These are phyloP conservation scores for Lumnitzera littorea DNA, from an alignment of 345 rosid genomes.

Conservation along the genomic window DNA sequence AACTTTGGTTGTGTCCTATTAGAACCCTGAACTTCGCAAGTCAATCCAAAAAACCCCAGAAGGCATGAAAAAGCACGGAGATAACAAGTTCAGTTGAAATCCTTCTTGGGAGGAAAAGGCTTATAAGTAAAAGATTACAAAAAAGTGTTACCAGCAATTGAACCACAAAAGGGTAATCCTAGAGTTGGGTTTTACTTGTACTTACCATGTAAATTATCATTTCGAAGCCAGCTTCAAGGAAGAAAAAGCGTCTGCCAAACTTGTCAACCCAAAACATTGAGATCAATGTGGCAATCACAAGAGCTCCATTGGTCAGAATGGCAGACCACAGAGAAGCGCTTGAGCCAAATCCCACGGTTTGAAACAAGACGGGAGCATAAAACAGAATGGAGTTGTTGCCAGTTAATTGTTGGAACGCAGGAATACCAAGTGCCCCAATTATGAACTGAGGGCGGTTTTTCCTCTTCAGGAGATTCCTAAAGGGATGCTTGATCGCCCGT, in stretches of 20 bases:
- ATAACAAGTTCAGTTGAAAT: too few species aligned
- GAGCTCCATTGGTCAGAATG: slow-evolving; percentile 46
- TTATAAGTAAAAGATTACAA: too few species aligned
- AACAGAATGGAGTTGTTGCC: slow-evolving; percentile 83
- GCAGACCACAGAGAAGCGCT: slow-evolving; percentile 59
- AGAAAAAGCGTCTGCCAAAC: slow-evolving; percentile 70
- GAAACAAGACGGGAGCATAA: slow-evolving; percentile 82
- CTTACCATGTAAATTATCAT: slow-evolving; percentile 73
- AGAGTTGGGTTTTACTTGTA: neutral
- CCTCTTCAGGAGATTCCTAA: slow-evolving; percentile 48
- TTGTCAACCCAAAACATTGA: slow-evolving; percentile 68
- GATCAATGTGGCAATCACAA: slow-evolving; percentile 46
- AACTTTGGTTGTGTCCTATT: neutral
- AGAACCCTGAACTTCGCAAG: too few species aligned
- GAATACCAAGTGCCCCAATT: slow-evolving; percentile 66
- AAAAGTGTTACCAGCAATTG: too few species aligned
- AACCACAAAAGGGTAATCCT: too few species aligned
- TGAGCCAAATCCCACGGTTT: slow-evolving; percentile 74
- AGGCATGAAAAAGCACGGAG: too few species aligned
- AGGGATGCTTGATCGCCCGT: slow-evolving; percentile 54
- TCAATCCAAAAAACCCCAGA: too few species aligned
- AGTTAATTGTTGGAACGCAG: slow-evolving; percentile 78
- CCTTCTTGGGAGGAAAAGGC: too few species aligned
- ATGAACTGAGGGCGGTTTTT: slow-evolving; percentile 68
- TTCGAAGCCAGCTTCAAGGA: slow-evolving; percentile 67